Conservation (phyloP, 176 grass and related monocot species). For the Triticum timopheevii region DNA sequence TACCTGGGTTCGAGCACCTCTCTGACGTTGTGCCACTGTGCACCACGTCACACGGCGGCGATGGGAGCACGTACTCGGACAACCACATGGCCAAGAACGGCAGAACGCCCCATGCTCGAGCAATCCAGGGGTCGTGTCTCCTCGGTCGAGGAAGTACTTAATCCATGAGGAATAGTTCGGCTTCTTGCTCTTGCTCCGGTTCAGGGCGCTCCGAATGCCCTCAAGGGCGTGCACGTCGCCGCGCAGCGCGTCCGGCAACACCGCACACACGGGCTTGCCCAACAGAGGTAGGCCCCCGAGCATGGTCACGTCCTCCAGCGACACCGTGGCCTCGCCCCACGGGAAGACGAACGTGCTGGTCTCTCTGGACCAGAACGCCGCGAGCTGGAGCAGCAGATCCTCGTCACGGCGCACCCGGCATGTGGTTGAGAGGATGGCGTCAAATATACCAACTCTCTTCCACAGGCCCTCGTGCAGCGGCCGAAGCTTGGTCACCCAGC, state of each 20-base stretch:
- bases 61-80: conserved; percentile 39
- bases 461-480: conserved; percentile 34
- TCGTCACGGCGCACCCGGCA: conserved; percentile 18
- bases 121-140: neutral
- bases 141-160: conserved; percentile 51
- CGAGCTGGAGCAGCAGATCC: conserved; percentile 27
- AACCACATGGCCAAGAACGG: conserved; percentile 83
- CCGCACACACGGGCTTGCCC: no score
- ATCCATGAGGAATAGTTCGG: conserved; percentile 76
- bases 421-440: conserved; percentile 30
- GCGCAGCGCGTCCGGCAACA: neutral
- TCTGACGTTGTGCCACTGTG: conserved; percentile 70
- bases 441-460: conserved; percentile 35
- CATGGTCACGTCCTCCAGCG: conserved; percentile 42
- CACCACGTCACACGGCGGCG: conserved; percentile 3
- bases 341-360: conserved; percentile 53
- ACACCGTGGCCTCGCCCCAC: conserved; percentile 59
- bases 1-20: conserved; percentile 29
- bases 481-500: conserved; percentile 50
- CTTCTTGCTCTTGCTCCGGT: conserved; percentile 81
- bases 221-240: conserved; percentile 52
- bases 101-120: conserved; percentile 75
- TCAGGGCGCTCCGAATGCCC: conserved; percentile 54
- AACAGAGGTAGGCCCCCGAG: neutral
- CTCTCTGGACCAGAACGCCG: conserved; percentile 37